Percentiles rank a stretch among this genome's conserved stretches.
Evolutionary conservation across 129 eudicot genomes (phyloP).

Genomic region (Silybum marianum): DNA sequence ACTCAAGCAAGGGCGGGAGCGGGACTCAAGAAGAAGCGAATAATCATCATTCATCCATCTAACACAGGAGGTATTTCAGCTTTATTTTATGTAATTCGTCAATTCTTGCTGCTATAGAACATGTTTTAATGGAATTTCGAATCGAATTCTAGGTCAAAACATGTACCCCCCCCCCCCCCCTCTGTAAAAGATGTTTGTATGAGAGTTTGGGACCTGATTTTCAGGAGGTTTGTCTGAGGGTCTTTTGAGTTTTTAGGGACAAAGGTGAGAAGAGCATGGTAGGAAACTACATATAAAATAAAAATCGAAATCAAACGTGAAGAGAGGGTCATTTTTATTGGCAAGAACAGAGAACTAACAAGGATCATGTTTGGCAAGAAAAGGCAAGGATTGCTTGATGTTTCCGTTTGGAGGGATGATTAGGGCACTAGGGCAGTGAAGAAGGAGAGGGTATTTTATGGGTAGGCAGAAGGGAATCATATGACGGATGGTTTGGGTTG

Average conservation of each 20-base stretch:
- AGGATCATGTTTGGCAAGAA: slow-evolving; percentile 79
- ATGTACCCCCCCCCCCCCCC: no score
- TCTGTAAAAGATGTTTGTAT: neutral
- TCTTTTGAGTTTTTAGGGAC: neutral
- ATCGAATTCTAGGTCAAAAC: neutral
- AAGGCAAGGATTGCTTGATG: slow-evolving; percentile 45
- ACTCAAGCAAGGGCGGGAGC: no score
- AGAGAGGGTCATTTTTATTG: slow-evolving; percentile 73
- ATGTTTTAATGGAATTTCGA: neutral
- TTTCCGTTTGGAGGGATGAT: slow-evolving; percentile 24
- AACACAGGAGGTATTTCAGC: neutral
- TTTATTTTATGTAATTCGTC: neutral
- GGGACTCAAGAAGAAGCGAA: neutral
- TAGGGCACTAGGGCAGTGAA: neutral
- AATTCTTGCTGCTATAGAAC: neutral
- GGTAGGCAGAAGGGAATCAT: slow-evolving; percentile 18
- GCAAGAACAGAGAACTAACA: slow-evolving; percentile 73
- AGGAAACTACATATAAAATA: neutral
- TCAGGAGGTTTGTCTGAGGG: neutral
- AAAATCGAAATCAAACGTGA: slow-evolving; percentile 48
- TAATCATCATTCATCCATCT: neutral
- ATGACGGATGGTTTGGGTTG: slow-evolving; percentile 2
- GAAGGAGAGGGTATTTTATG: slow-evolving; percentile 20
- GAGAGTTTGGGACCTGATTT: neutral
- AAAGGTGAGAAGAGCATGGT: neutral